Percentiles rank a stretch among this genome's conserved stretches.
Evolutionary conservation across 2,329 filamentous ascomycete species (phyloP).

Genomic region (Hysterium pulicare): DNA sequence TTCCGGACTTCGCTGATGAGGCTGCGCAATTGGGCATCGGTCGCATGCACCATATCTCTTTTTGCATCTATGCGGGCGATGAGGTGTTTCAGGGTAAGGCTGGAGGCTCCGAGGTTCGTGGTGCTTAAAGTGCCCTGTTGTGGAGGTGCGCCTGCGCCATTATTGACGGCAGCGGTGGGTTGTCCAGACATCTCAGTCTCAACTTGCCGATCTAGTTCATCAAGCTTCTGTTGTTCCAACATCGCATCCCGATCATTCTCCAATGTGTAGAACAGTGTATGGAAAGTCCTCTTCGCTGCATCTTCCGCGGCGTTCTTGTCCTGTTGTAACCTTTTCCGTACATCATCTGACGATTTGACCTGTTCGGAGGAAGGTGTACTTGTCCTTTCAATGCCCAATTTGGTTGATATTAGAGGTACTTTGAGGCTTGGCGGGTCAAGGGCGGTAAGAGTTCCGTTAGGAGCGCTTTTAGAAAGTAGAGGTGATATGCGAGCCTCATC

Average conservation of each 20-base stretch:
- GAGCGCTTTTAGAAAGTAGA: slow-evolving; percentile 51
- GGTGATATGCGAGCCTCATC: slow-evolving; percentile 44
- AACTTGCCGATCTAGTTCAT: slow-evolving; percentile 93
- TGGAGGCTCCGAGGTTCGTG: slow-evolving; percentile 92
- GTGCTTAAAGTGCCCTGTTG: slow-evolving; percentile 88
- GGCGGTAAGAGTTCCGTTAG: slow-evolving; percentile 52
- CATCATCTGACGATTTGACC: slow-evolving; percentile 75
- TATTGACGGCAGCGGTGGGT: slow-evolving; percentile 46
- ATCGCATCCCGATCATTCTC: slow-evolving; percentile 95
- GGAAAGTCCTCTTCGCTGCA: slow-evolving; percentile 83
- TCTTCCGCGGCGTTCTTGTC: slow-evolving; percentile 88
- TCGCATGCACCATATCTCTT: slow-evolving; percentile 82
- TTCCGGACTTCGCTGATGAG: slow-evolving; percentile 97
- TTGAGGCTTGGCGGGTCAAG: slow-evolving; percentile 64
- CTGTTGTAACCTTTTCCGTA: slow-evolving; percentile 88
- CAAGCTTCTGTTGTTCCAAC: slow-evolving; percentile 94
- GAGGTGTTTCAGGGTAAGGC: slow-evolving; percentile 91
- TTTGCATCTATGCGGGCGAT: slow-evolving; percentile 95
- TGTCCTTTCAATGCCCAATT: slow-evolving; percentile 58
- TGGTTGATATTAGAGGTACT: slow-evolving; percentile 65
- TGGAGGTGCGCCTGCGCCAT: slow-evolving; percentile 50
- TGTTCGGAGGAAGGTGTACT: slow-evolving; percentile 53
- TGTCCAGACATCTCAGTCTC: slow-evolving; percentile 86
- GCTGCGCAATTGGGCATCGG: slow-evolving; percentile 85
- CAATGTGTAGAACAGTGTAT: slow-evolving; percentile 90